Evolutionary conservation across 345 rosid species (phyloP).

Genomic region (Limnanthes douglasii): DNA sequence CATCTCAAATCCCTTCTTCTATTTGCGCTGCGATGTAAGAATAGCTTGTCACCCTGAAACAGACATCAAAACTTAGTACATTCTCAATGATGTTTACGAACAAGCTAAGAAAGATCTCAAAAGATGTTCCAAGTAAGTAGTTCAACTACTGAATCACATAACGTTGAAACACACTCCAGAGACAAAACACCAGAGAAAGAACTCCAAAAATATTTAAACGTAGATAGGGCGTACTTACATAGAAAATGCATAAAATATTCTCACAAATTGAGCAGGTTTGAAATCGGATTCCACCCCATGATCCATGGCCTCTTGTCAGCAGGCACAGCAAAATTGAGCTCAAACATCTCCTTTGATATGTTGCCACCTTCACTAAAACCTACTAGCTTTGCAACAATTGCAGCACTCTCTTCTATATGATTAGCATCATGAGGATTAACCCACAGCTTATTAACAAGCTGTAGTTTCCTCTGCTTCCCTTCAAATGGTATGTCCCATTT

Average conservation of each 20-base stretch:
- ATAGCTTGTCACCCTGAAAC: too few species aligned
- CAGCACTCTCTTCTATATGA: slow-evolving; percentile 88
- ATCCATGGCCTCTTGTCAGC: slow-evolving; percentile 81
- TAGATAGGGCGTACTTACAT: slow-evolving; percentile 16
- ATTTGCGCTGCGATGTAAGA: too few species aligned
- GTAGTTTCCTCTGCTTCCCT: slow-evolving; percentile 93
- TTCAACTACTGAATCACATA: too few species aligned
- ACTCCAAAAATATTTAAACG: slow-evolving; percentile 25
- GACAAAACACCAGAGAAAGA: slow-evolving; percentile 12
- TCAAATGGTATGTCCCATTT: slow-evolving; percentile 92
- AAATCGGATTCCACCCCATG: slow-evolving; percentile 85
- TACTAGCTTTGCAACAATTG: slow-evolving; percentile 87
- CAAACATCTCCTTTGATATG: slow-evolving; percentile 96
- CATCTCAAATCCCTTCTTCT: too few species aligned
- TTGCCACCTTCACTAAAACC: slow-evolving; percentile 82
- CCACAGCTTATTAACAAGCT: slow-evolving; percentile 91
- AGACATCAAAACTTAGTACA: too few species aligned
- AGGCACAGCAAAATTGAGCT: slow-evolving; percentile 87
- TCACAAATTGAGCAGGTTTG: slow-evolving; percentile 70
- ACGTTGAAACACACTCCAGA: too few species aligned
- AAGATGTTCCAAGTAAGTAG: too few species aligned
- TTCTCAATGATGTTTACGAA: too few species aligned
- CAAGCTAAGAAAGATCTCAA: too few species aligned
- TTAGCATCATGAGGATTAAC: slow-evolving; percentile 78
- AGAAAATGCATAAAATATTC: slow-evolving; percentile 1